Evolutionary conservation across 73 alveolate species (phyloP).

Genomic region (Paraurostyla sp.): DNA sequence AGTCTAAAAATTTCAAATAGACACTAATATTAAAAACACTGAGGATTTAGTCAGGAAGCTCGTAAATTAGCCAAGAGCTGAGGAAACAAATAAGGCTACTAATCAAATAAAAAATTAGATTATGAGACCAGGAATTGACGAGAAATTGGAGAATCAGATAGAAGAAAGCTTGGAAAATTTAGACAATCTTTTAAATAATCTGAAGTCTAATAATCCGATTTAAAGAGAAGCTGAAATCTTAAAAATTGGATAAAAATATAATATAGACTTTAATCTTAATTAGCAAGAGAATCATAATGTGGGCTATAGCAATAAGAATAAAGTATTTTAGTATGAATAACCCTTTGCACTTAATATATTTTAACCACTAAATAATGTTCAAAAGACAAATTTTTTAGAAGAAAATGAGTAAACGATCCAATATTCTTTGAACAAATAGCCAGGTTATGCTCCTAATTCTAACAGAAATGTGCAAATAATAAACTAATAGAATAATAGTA

Average conservation of each 20-base stretch:
- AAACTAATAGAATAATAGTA: background rate
- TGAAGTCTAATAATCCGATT: background rate
- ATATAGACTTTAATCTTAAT: conserved; percentile 17
- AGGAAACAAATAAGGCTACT: too few species aligned
- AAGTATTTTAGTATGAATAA: background rate
- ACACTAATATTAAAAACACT: conserved; percentile 49
- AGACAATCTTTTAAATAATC: background rate
- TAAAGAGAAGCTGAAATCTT: conserved; percentile 29
- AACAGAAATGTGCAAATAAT: background rate
- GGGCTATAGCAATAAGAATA: background rate
- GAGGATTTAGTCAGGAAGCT: conserved; percentile 54
- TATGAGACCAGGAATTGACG: conserved; percentile 52
- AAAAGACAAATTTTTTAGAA: background rate
- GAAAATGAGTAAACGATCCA: background rate
- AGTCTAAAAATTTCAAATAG: conserved; percentile 40
- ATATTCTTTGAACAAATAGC: background rate
- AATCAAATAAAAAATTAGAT: background rate
- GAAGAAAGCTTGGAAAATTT: conserved; percentile 47
- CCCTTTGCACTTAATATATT: background rate
- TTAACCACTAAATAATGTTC: background rate
- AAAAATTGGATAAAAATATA: conserved; percentile 31
- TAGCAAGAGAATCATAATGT: background rate
- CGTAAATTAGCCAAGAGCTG: conserved; percentile 31
- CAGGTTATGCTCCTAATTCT: background rate
- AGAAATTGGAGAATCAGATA: conserved; percentile 8